A percentile compares a stretch with the other conserved stretches of the same genome.
phyloP scores from a whole-genome alignment of 148 eudicot species.

The Persicaria maculosa region DNA sequence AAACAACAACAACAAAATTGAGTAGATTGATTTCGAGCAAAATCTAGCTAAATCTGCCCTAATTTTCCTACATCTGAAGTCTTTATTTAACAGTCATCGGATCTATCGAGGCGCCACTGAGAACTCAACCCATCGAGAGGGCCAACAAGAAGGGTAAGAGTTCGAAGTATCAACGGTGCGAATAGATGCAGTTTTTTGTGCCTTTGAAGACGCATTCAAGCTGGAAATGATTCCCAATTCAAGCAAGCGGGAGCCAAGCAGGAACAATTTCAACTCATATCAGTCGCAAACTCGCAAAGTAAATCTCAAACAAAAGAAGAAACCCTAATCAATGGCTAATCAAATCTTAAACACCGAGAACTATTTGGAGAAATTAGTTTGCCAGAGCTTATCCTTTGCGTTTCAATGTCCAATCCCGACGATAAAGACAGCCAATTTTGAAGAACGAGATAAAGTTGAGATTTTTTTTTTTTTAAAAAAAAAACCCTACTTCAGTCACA shows the following conservation, averaged over 20 bases:
- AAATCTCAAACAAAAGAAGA: neutral
- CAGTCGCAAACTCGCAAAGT: too few relatives aligned
- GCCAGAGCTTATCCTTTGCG: neutral
- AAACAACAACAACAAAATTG: neutral
- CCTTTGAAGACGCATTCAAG: neutral
- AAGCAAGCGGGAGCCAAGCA: neutral
- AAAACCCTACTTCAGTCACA: neutral
- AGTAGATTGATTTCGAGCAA: neutral
- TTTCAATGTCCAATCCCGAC: neutral
- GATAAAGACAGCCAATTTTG: neutral
- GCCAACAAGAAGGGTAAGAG: too few relatives aligned
- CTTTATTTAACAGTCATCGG: neutral
- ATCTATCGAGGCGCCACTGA: neutral
- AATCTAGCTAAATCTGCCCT: neutral
- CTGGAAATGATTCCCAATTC: neutral
- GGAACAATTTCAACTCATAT: slow-evolving; percentile 10
- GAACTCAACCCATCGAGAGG: neutral
- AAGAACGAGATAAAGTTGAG: neutral
- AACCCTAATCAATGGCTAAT: neutral
- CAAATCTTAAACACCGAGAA: neutral
- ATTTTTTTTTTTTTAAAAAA: neutral
- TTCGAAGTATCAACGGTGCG: neutral
- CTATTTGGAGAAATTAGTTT: neutral
- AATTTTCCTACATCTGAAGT: neutral
- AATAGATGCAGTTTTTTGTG: neutral